phyloP scores from a whole-genome alignment of 2,329 filamentous ascomycete species.

The Fusarium clavum region DNA sequence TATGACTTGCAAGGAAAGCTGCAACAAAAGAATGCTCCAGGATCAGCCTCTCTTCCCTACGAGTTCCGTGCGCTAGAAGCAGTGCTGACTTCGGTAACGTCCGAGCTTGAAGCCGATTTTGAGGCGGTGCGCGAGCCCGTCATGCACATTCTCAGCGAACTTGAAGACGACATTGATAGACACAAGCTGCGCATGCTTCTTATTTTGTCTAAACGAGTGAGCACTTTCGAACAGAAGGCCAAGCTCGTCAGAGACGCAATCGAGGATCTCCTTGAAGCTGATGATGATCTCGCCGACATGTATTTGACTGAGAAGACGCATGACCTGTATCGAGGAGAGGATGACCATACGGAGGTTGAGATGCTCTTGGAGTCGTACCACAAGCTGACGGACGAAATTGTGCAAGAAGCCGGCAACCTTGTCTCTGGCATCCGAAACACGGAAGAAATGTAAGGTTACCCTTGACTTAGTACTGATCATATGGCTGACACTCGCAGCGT shows the following conservation, averaged over 20 bases:
- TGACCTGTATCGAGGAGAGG: constrained; percentile 77
- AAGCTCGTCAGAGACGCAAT: constrained; percentile 94
- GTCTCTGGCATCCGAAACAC: constrained; percentile 97
- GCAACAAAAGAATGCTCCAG: constrained; percentile 74
- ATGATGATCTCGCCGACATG: constrained; percentile 95
- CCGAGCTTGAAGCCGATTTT: constrained; percentile 92
- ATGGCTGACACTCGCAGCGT: constrained; percentile 67
- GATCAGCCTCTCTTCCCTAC: constrained; percentile 81
- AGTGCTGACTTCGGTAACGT: constrained; percentile 92
- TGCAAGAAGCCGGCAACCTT: constrained; percentile 91
- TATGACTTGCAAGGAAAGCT: constrained; percentile 96
- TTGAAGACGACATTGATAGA: constrained; percentile 96
- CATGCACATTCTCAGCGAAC: constrained; percentile 84
- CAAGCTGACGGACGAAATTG: constrained; percentile 97
- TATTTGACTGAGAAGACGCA: constrained; percentile 90
- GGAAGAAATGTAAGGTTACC: constrained; percentile 86
- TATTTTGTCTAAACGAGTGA: constrained; percentile 93
- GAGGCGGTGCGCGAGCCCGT: constrained; percentile 94
- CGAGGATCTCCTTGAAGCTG: constrained; percentile 93
- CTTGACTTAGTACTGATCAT: neutral
- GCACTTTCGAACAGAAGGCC: constrained; percentile 97
- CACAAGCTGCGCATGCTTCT: constrained; percentile 92
- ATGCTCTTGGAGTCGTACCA: constrained; percentile 97
- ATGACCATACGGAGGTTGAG: constrained; percentile 96
- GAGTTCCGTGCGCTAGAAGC: constrained; percentile 97